Percentiles rank a stretch among this genome's conserved stretches.
phyloP scores from a whole-genome alignment of 2,329 filamentous ascomycete genomes.

The Aspergillus sp. region DNA sequence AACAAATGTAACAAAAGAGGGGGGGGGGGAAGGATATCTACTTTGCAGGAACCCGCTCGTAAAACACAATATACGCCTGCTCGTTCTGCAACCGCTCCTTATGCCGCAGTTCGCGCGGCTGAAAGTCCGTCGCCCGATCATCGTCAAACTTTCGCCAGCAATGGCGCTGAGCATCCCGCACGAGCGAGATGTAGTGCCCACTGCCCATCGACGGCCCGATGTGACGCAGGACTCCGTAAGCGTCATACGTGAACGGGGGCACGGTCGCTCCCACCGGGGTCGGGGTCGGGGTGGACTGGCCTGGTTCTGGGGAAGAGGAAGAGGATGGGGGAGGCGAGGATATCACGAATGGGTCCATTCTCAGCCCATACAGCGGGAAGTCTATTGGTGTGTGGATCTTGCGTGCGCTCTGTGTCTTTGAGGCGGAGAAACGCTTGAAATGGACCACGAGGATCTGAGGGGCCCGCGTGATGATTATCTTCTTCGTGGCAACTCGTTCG shows the following conservation, averaged over 20 bases:
- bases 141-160: constrained; percentile 60
- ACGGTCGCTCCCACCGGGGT: constrained; percentile 23
- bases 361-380: constrained; percentile 68
- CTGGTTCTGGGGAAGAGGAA: constrained; percentile 49
- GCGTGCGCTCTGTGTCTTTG: constrained; percentile 48
- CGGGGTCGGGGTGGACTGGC: constrained; percentile 38
- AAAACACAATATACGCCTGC: constrained; percentile 61
- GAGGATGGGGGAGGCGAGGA: constrained; percentile 32
- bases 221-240: constrained; percentile 79
- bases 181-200: constrained; percentile 74
- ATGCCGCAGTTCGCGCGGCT: constrained; percentile 44
- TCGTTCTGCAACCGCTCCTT: constrained; percentile 54
- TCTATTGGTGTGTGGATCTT: constrained; percentile 68
- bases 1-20: constrained; percentile 4
- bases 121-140: constrained; percentile 49
- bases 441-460: constrained; percentile 73
- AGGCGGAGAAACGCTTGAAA: constrained; percentile 63
- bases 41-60: constrained; percentile 45
- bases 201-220: constrained; percentile 58
- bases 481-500: constrained; percentile 60
- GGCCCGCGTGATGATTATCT: constrained; percentile 67
- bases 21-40: not conserved
- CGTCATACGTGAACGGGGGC: constrained; percentile 67
- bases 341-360: constrained; percentile 56
- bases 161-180: constrained; percentile 52